A percentile compares a stretch with the other conserved stretches of the same genome.
These are phyloP conservation scores for Setomelanomma holmii DNA, from an alignment of 2,329 filamentous ascomycete genomes.

Conservation along the genomic window DNA sequence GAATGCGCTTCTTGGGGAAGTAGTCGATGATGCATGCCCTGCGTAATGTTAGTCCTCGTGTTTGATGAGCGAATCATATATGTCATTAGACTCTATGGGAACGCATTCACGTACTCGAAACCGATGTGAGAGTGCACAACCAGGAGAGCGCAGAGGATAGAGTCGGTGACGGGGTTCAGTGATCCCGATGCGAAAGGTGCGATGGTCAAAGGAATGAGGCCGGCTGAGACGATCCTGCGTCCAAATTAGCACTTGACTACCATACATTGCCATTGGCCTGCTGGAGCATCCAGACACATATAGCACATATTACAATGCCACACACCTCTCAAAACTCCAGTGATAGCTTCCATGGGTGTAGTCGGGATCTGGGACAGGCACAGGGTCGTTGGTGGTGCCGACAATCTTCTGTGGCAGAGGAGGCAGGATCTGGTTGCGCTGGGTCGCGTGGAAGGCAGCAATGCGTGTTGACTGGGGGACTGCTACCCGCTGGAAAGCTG, in stretches of 20 bases:
- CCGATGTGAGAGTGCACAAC: constrained; percentile 96
- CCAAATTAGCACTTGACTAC: neutral
- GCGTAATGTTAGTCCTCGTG: constrained; percentile 12
- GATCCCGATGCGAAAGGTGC: constrained; percentile 92
- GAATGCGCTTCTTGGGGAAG: constrained; percentile 75
- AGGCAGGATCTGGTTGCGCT: constrained; percentile 77
- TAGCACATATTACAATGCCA: neutral
- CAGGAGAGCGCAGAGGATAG: constrained; percentile 79
- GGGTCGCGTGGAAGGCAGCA: constrained; percentile 86
- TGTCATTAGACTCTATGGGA: no score
- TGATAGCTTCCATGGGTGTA: constrained; percentile 94
- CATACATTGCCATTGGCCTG: neutral
- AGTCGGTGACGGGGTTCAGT: constrained; percentile 87
- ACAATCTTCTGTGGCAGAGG: constrained; percentile 84
- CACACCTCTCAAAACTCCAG: constrained; percentile 88
- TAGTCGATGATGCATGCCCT: constrained; percentile 87
- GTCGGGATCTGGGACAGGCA: constrained; percentile 72
- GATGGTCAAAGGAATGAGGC: constrained; percentile 84
- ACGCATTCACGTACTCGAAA: constrained; percentile 70
- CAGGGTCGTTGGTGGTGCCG: constrained; percentile 87
- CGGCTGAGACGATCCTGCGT: constrained; percentile 74
- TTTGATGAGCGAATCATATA: neutral
- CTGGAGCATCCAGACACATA: neutral
- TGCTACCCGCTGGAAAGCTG: constrained; percentile 51
- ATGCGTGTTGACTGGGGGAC: constrained; percentile 58